Evolutionary conservation across 2,329 filamentous ascomycete genomes (phyloP).

Genomic region (Nemania diffusa): DNA sequence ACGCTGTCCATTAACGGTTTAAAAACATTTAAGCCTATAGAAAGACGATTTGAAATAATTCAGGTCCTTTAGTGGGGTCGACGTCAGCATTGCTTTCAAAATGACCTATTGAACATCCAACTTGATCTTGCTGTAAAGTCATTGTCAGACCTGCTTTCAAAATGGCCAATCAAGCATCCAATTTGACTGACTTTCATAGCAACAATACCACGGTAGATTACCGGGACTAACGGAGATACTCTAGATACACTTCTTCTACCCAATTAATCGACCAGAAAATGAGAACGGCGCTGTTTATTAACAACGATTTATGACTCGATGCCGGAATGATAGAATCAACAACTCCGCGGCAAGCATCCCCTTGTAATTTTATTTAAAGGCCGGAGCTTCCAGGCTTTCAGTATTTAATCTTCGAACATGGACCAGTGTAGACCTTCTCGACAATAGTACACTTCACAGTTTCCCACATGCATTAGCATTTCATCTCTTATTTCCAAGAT

Average conservation of each 20-base stretch:
- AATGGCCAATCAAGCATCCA: constrained; percentile 14
- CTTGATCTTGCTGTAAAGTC: not conserved
- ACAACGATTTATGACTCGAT: constrained; percentile 14
- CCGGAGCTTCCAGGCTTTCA: constrained; percentile 7
- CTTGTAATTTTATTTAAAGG: not conserved
- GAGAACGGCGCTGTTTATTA: not conserved
- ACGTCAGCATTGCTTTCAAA: constrained; percentile 4
- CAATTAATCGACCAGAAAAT: not conserved
- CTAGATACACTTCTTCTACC: constrained; percentile 1
- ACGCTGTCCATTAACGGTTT: too few relatives aligned
- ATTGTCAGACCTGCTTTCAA: constrained; percentile 14
- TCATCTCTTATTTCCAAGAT: constrained; percentile 6
- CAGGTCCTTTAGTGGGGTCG: not conserved
- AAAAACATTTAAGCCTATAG: too few relatives aligned
- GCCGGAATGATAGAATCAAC: constrained; percentile 6
- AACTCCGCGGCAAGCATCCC: constrained; percentile 5
- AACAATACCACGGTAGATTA: not conserved
- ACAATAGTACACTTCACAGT: constrained; percentile 2
- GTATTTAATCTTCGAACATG: constrained; percentile 12
- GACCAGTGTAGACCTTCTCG: constrained; percentile 4
- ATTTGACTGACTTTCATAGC: not conserved
- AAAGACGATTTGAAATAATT: constrained; percentile 4
- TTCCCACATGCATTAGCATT: not conserved
- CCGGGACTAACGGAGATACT: not conserved
- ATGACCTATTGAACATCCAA: not conserved